Evolutionary conservation across 192 early-diverging fungal genomes (phyloP).

Genomic region (Backusella parvicylindrica): DNA sequence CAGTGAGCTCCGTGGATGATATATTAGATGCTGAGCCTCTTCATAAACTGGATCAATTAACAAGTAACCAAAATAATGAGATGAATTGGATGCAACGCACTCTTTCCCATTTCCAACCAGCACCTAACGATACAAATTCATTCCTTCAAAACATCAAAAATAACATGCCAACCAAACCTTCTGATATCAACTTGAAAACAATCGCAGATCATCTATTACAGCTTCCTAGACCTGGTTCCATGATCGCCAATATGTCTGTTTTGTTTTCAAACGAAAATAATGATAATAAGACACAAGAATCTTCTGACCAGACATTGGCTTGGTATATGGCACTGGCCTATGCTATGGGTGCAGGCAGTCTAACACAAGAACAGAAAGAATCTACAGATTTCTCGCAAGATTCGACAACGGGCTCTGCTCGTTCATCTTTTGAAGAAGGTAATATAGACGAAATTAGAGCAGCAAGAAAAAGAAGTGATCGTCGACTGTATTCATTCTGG

Average conservation of each 20-base stretch:
- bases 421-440: constrained; percentile 6
- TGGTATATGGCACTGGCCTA: constrained; percentile 32
- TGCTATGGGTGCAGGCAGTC: constrained; percentile 21
- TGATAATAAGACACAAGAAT: background rate
- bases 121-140: constrained; percentile 11
- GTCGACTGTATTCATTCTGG: constrained; percentile 21
- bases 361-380: background rate
- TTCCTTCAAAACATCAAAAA: constrained; percentile 17
- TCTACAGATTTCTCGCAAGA: background rate
- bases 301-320: constrained; percentile 18
- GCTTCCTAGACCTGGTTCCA: constrained; percentile 18
- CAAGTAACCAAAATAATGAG: constrained; percentile 1
- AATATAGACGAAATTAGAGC: constrained; percentile 1
- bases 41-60: background rate
- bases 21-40: constrained; percentile 23
- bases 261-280: background rate
- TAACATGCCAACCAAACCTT: constrained; percentile 7
- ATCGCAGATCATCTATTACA: constrained; percentile 16
- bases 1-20: constrained; percentile 1
- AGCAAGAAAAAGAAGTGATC: constrained; percentile 23
- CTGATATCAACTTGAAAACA: constrained; percentile 9
- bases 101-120: constrained; percentile 25
- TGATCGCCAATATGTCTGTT: constrained; percentile 26
- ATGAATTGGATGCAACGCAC: constrained; percentile 33
- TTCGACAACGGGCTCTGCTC: background rate